Conservation (phyloP, 768 basidiomycete genomes). For the Leccinellum rugosiceps region DNA sequence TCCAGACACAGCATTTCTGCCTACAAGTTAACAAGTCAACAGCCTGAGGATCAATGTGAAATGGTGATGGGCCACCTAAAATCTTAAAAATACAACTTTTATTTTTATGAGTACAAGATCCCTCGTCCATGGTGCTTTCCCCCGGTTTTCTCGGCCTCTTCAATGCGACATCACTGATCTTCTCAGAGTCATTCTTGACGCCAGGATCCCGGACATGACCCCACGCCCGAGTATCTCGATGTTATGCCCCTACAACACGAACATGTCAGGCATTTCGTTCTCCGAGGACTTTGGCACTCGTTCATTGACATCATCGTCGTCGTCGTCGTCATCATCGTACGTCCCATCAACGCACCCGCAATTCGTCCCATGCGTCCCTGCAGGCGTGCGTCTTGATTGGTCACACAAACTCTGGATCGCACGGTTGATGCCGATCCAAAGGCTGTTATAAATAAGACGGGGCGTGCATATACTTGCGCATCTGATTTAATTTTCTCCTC, state of each 20-base stretch:
- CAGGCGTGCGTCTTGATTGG: background rate
- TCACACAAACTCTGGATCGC: background rate
- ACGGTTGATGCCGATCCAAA: background rate
- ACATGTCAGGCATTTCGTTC: background rate
- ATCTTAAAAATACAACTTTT: background rate
- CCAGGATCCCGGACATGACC: background rate
- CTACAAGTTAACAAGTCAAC: background rate
- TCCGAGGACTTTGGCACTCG: constrained; percentile 12
- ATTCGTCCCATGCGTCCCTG: background rate
- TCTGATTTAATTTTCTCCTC: background rate
- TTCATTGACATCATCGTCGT: background rate
- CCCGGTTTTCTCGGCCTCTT: constrained; percentile 3
- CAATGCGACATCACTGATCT: constrained; percentile 2
- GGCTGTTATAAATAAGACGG: background rate
- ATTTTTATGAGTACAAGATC: background rate
- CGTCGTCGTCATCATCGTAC: background rate
- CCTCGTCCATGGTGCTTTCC: background rate
- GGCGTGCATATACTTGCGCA: background rate
- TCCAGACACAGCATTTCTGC: background rate
- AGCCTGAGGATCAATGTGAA: background rate
- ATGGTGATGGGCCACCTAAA: background rate
- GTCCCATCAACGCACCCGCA: background rate
- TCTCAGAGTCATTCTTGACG: constrained; percentile 1
- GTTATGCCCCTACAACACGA: background rate
- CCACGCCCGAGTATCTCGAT: background rate